These are phyloP conservation scores for Colletotrichum magnum DNA, from an alignment of 2,329 filamentous ascomycete genomes.

Conservation along the genomic window DNA sequence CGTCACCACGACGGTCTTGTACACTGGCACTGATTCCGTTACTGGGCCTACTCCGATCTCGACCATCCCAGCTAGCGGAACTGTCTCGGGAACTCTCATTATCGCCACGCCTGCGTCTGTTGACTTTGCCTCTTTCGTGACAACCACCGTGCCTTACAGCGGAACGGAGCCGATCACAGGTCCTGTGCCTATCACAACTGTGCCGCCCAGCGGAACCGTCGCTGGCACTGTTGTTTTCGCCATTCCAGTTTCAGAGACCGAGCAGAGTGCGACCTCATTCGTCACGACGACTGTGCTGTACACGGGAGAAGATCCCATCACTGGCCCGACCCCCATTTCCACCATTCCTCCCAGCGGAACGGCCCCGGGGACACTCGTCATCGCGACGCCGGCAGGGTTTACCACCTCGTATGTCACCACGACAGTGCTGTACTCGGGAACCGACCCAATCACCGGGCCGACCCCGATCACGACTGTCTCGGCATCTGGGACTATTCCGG, in stretches of 20 bases:
- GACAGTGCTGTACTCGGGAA: background rate
- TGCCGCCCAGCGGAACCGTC: slow-evolving; percentile 10
- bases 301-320: slow-evolving; percentile 2
- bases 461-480: slow-evolving; percentile 1
- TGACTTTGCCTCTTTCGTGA: background rate
- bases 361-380: background rate
- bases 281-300: slow-evolving; percentile 5
- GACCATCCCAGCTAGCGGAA: slow-evolving; percentile 7
- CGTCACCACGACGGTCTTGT: slow-evolving; percentile 13
- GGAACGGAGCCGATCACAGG: slow-evolving; percentile 5
- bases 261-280: background rate
- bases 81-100: background rate
- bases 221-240: slow-evolving; percentile 29
- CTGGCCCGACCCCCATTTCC: background rate
- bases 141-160: slow-evolving; percentile 9
- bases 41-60: background rate
- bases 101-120: slow-evolving; percentile 2
- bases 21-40: background rate
- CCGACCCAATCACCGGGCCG: background rate
- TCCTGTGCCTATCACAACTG: slow-evolving; percentile 13
- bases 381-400: background rate
- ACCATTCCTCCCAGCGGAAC: slow-evolving; percentile 12
- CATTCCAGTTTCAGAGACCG: background rate
- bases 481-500: background rate
- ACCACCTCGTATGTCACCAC: slow-evolving; percentile 1